phyloP scores from a whole-genome alignment of 768 basidiomycete species.

The Termitomyces sp. region DNA sequence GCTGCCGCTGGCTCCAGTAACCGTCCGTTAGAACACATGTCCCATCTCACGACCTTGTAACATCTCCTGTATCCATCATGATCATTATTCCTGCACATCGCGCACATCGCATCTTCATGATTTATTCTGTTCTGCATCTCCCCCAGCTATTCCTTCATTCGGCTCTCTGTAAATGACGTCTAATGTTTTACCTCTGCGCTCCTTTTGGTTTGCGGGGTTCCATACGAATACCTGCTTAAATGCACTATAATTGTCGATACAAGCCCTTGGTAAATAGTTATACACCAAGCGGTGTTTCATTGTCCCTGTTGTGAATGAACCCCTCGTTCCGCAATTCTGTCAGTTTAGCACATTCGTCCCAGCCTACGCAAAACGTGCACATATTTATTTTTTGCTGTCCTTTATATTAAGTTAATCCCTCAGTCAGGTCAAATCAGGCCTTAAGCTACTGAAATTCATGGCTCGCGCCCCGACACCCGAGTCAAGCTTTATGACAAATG shows the following conservation, averaged over 20 bases:
- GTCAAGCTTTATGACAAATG: not conserved
- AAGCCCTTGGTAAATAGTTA: no score
- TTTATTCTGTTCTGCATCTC: not conserved
- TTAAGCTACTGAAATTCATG: not conserved
- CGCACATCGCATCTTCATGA: not conserved
- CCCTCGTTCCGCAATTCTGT: no score
- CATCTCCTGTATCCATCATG: not conserved
- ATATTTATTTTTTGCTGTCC: not conserved
- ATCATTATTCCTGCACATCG: not conserved
- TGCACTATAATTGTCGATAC: not conserved
- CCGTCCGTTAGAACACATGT: constrained; percentile 4
- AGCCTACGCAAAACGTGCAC: not conserved
- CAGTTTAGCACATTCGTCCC: no score
- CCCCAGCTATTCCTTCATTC: not conserved
- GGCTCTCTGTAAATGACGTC: not conserved
- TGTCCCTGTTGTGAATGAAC: not conserved
- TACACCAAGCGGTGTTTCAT: not conserved
- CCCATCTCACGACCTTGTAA: not conserved
- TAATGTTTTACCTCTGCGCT: not conserved
- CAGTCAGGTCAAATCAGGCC: not conserved
- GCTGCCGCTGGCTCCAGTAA: constrained; percentile 16
- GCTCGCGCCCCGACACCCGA: not conserved
- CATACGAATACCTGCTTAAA: not conserved
- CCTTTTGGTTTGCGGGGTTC: not conserved
- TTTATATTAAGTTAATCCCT: not conserved